Percentiles rank a stretch among this genome's conserved stretches.
phyloP scores from a whole-genome alignment of 2,329 filamentous ascomycete genomes.

The Cladobotryum mycophilum region DNA sequence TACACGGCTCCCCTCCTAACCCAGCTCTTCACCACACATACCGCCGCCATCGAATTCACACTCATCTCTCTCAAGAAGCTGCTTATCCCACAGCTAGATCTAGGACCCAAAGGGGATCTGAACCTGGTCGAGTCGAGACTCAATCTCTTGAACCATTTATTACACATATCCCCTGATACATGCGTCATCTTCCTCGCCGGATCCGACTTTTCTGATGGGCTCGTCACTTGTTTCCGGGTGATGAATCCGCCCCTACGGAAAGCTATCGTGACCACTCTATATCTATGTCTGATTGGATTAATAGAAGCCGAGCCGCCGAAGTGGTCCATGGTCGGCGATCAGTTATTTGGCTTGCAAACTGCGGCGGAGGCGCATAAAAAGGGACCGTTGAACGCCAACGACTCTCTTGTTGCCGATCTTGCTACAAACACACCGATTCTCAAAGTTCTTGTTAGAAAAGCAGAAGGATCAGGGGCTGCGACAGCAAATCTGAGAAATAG shows the following conservation, averaged over 20 bases:
- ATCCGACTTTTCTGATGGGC: conserved; percentile 78
- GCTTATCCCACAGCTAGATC: conserved; percentile 58
- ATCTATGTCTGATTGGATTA: conserved; percentile 67
- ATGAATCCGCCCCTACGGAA: conserved; percentile 59
- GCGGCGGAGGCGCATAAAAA: conserved; percentile 59
- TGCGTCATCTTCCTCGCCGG: conserved; percentile 68
- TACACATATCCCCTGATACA: conserved; percentile 53
- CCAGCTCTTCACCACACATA: conserved; percentile 46
- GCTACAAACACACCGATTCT: conserved; percentile 75
- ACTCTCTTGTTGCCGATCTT: conserved; percentile 73
- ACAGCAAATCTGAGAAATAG: conserved; percentile 54
- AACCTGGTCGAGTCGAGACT: conserved; percentile 49
- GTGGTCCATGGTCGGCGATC: conserved; percentile 70
- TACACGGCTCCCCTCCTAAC: conserved; percentile 45
- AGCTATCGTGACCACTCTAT: conserved; percentile 64
- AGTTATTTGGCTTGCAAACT: conserved; percentile 72
- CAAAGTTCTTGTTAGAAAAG: conserved; percentile 50
- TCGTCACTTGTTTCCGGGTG: conserved; percentile 59
- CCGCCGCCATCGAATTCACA: conserved; percentile 44
- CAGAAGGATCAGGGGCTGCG: conserved; percentile 43
- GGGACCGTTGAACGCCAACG: conserved; percentile 50
- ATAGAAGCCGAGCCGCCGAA: conserved; percentile 62
- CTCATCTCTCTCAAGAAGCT: conserved; percentile 55
- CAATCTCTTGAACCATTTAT: conserved; percentile 54
- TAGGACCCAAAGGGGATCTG: conserved; percentile 49